Evolutionary conservation across 345 rosid genomes (phyloP), one percentile per base, ranked within the genome.

Genomic region (Sisymbrium altissimum): DNA sequence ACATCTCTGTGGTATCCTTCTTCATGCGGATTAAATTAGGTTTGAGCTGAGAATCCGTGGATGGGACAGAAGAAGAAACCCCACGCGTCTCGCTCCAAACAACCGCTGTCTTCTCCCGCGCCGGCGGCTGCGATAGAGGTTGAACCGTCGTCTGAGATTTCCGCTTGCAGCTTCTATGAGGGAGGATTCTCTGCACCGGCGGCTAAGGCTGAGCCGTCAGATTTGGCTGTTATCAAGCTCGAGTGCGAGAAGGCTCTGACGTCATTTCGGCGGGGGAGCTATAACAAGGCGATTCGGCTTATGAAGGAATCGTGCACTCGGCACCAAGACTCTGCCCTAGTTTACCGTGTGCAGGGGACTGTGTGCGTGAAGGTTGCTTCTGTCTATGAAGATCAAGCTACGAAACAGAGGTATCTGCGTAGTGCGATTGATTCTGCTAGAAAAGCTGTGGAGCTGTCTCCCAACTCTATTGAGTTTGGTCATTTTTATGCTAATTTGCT

Each of bases 51-150:
- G 66, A 63, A 70, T 68, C 82, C 82, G 67, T 64, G 44, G 63
- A 94, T 94, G 97, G 97, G 96, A 79, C 93, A 84, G 64, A 91
- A 84, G 83, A 91, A 89, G 83, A 90, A 91, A 64, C 52, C 72
- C 70, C 43, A 66, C 72, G 77, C 88, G 67, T 58, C 88, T 60
- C 91, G 93, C 69, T 79, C 88, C 50, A 89, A 88, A 83, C 86
- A 77, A 14, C 64, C 81, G 45, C 74, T 53, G 65, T 44, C 85
- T 23, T 39, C 77, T 25, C 18, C 25, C n/a, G n/a, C n/a, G 25
- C 25, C 83, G 59, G 21, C 73, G 21, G 48, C 68, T 18, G 75
- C 65, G 39, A 69, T 54, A 58, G 80, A 46, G 45, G 66, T 61
- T 17, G 69, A 60, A 73, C n/a, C 77, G 65, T 29, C 80, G 62